Evolutionary conservation across 2,329 filamentous ascomycete genomes (phyloP), one percentile per base, ranked within the genome.

Genomic region (Alternaria solani): DNA sequence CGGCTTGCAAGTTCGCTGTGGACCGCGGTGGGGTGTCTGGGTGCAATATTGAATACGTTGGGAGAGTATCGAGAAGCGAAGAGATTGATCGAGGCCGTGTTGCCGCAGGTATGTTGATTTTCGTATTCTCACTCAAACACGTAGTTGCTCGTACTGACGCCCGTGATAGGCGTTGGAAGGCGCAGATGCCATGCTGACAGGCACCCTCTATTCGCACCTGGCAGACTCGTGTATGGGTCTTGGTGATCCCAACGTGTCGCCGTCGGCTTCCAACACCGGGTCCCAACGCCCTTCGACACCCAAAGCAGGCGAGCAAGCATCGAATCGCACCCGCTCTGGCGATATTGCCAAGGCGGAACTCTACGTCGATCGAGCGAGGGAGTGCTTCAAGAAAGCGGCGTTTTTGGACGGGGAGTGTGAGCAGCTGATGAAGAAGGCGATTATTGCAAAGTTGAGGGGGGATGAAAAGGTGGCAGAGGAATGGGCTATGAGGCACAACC

Each of bases 341-440:
- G 66, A 71, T 18, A 64, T 79, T 9, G 72, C 66, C 16, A 72
- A 69, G 20, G 76, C 76, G 0, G 75, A 77, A 49, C 34, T 75
- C 36, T 77, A 75, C 62, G 74, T 78, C 44, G 77, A 79, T 39
- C 63, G 71, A n/a, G 74, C 77, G 11, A 60, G 71, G 38, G 71
- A 77, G 49, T 75, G 78, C 63, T 96, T 87, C 74, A 86, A 88
- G 42, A 84, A 82, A 47, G 81, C 92, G 14, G 88, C 91, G 73
- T 91, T 91, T 73, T 80, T 89, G 14, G 80, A 82, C n/a, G 88
- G 88, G 55, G 89, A 92, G 78, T 89, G 91, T 71, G 90, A 93
- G 77, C 88, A 91, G 82, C 86, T 94, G 80, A 89, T 90, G 20
- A 95, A 95, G 82, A 94, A 92, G 79, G 90, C 91, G 4, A 88